These are phyloP conservation scores for Xylariaceae sp. DNA, from an alignment of 2,329 filamentous ascomycete species.

Conservation along the genomic window DNA sequence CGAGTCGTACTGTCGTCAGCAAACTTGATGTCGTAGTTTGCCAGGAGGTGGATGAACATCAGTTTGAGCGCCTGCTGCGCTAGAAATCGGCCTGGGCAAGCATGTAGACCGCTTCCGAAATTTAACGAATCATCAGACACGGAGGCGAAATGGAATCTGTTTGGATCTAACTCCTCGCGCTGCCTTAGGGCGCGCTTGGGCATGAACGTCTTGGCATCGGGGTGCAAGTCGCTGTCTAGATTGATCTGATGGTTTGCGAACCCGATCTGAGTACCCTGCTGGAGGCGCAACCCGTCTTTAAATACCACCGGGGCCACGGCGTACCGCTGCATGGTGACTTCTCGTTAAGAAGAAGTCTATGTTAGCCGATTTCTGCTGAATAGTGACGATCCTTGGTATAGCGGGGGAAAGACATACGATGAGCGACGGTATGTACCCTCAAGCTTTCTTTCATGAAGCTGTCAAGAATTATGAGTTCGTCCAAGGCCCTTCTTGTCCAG, in stretches of 20 bases:
- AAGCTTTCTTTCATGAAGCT: too few relatives aligned
- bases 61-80: slow-evolving; percentile 3
- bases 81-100: slow-evolving; percentile 2
- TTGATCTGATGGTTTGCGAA: neutral
- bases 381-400: too few relatives aligned
- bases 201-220: neutral
- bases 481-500: too few relatives aligned
- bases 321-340: neutral
- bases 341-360: too few relatives aligned
- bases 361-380: too few relatives aligned
- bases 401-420: too few relatives aligned
- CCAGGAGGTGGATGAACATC: neutral
- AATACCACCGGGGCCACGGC: neutral
- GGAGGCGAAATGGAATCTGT: neutral
- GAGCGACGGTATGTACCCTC: too few relatives aligned
- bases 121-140: neutral
- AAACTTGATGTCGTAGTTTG: slow-evolving; percentile 4
- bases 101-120: neutral
- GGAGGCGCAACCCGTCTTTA: neutral
- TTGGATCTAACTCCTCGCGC: neutral
- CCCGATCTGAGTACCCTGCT: neutral
- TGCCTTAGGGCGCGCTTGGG: neutral
- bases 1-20: too few relatives aligned
- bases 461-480: too few relatives aligned
- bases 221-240: neutral